Conservation (phyloP, 1,284 basidiomycete genomes). For the Apiotrichum gracile region DNA sequence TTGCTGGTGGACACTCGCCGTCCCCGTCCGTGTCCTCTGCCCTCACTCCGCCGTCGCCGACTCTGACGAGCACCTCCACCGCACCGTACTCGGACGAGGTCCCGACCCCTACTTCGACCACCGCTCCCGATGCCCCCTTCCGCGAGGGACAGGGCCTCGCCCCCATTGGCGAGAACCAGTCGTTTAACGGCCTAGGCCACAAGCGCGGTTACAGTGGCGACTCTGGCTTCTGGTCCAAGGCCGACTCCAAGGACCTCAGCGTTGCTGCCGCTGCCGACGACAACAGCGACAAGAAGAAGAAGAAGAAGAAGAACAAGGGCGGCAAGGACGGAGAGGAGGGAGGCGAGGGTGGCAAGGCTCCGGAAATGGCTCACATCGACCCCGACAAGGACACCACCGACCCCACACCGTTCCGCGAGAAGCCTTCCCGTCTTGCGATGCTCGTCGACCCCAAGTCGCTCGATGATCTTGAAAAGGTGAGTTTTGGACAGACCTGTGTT, state of each 20-base stretch:
- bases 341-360: conserved; percentile 22
- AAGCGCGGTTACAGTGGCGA: conserved; percentile 19
- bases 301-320: conserved; percentile 16
- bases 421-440: conserved; percentile 70
- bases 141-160: conserved; percentile 54
- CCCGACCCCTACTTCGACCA: conserved; percentile 24
- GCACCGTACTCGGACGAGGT: conserved; percentile 36
- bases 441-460: conserved; percentile 74
- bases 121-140: conserved; percentile 46
- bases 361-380: conserved; percentile 41
- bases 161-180: conserved; percentile 52
- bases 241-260: conserved; percentile 10
- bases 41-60: conserved; percentile 36
- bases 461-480: conserved; percentile 62
- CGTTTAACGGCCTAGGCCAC: conserved; percentile 12
- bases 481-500: too few relatives aligned
- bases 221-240: conserved; percentile 29
- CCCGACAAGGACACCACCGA: conserved; percentile 58
- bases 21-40: conserved; percentile 21
- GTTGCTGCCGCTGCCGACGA: conserved; percentile 1
- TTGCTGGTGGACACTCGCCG: conserved; percentile 12
- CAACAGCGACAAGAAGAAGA: not conserved
- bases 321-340: conserved; percentile 18
- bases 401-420: conserved; percentile 63
- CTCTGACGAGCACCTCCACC: conserved; percentile 32